Percentiles rank a stretch among this genome's conserved stretches.
Evolutionary conservation across 306 rosid species (phyloP).

Genomic region (Lathyrus sativus): DNA sequence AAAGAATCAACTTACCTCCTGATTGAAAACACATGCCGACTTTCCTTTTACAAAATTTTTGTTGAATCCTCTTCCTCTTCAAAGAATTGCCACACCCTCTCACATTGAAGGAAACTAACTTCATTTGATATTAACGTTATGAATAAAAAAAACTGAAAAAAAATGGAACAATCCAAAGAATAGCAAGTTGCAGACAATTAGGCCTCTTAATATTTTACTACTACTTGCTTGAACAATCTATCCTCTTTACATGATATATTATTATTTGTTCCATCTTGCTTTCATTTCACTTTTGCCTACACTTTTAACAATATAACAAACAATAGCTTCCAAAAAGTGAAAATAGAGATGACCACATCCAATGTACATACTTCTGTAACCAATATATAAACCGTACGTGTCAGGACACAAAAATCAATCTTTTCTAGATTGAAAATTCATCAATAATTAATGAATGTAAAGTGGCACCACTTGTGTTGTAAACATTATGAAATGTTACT

Average conservation of each 20-base stretch:
- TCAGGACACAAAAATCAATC: not conserved
- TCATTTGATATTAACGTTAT: too few relatives aligned
- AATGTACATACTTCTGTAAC: not conserved
- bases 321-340: not conserved
- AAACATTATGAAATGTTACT: not conserved
- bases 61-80: too few relatives aligned
- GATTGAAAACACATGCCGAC: too few relatives aligned
- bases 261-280: not conserved
- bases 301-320: not conserved
- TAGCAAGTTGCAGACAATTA: too few relatives aligned
- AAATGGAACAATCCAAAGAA: too few relatives aligned
- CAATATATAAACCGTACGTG: not conserved
- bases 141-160: too few relatives aligned
- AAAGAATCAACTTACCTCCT: too few relatives aligned
- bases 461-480: conserved; percentile 7
- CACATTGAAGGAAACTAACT: too few relatives aligned
- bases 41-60: too few relatives aligned
- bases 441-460: not conserved
- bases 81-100: too few relatives aligned
- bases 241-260: not conserved
- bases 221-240: too few relatives aligned
- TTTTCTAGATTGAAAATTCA: not conserved
- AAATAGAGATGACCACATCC: not conserved
- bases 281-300: not conserved
- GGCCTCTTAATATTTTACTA: too few relatives aligned